Evolutionary conservation across 495 filamentous ascomycete species (phyloP).

Genomic region (Aspergillus funiculosus): DNA sequence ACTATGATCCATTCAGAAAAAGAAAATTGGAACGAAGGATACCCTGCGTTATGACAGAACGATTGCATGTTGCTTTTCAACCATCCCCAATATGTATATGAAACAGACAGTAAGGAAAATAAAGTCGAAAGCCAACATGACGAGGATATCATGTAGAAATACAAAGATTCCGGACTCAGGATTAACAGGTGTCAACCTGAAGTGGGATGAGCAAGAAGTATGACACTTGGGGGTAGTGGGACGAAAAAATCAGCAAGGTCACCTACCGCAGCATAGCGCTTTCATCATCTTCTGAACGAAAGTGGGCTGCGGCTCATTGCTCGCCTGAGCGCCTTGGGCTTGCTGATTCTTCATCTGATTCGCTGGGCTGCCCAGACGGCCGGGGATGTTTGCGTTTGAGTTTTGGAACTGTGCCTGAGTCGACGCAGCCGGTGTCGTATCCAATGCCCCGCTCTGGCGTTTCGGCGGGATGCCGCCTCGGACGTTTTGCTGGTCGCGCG

Average conservation of each 20-base stretch:
- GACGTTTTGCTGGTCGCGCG: constrained; percentile 76
- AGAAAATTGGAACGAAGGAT: constrained; percentile 13
- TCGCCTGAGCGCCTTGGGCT: constrained; percentile 33
- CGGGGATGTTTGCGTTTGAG: constrained; percentile 77
- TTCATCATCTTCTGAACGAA: constrained; percentile 69
- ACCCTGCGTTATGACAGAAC: constrained; percentile 20
- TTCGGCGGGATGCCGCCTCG: constrained; percentile 62
- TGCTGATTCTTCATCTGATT: constrained; percentile 52
- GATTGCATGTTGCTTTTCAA: constrained; percentile 25
- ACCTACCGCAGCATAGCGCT: constrained; percentile 73
- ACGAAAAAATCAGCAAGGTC: constrained; percentile 18
- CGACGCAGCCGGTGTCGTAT: constrained; percentile 75
- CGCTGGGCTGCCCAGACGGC: constrained; percentile 52
- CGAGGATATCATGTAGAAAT: constrained; percentile 24
- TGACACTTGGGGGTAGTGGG: constrained; percentile 9
- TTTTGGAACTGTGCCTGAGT: constrained; percentile 88
- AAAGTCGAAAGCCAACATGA: constrained; percentile 23
- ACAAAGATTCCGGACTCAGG: constrained; percentile 17
- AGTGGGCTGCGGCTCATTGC: constrained; percentile 45
- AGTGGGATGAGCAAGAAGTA: constrained; percentile 27
- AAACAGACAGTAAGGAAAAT: constrained; percentile 27
- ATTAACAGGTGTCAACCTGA: constrained; percentile 31
- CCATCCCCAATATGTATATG: constrained; percentile 9
- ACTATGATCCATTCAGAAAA: constrained; percentile 14
- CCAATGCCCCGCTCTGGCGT: constrained; percentile 70